A percentile compares a stretch with the other conserved stretches of the same genome.
phyloP scores from a whole-genome alignment of 139 green algal species.

The Zygnema cylindricum region DNA sequence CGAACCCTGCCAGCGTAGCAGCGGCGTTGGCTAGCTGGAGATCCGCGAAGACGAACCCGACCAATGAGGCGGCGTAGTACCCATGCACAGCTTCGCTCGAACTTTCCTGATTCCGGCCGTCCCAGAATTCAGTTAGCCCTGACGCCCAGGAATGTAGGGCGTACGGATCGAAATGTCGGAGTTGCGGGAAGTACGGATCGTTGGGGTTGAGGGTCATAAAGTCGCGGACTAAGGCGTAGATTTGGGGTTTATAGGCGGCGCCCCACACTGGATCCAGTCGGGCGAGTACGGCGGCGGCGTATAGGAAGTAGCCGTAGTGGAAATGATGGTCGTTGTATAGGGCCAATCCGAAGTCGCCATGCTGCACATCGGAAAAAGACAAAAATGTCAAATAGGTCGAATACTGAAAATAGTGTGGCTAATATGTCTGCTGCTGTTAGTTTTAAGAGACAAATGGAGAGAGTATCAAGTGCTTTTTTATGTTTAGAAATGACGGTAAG shows the following conservation, averaged over 20 bases:
- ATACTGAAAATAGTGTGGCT: no score
- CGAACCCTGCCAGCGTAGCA: slow-evolving; percentile 48
- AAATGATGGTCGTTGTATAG: slow-evolving; percentile 71
- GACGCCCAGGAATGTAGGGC: slow-evolving; percentile 66
- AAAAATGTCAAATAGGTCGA: no score
- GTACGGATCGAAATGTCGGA: slow-evolving; percentile 63
- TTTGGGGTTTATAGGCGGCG: background rate
- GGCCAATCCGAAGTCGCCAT: slow-evolving; percentile 55
- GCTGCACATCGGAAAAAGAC: no score
- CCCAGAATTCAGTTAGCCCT: slow-evolving; percentile 51
- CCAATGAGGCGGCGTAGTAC: slow-evolving; percentile 66
- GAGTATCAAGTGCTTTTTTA: no score
- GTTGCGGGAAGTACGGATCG: slow-evolving; percentile 58
- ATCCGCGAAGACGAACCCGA: slow-evolving; percentile 56
- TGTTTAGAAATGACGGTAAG: no score
- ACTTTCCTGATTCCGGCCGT: slow-evolving; percentile 70
- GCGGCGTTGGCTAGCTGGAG: slow-evolving; percentile 50
- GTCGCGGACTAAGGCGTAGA: slow-evolving; percentile 22
- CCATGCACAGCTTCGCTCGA: slow-evolving; percentile 63
- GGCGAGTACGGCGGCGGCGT: slow-evolving; percentile 59
- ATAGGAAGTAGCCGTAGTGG: slow-evolving; percentile 68
- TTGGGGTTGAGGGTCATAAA: background rate
- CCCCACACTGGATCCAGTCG: slow-evolving; percentile 49
- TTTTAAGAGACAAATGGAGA: no score
- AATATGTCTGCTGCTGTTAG: no score